Percentiles rank a stretch among this genome's conserved stretches.
Conservation (phyloP, 163 green algal genomes). For the Scenedesmus sp. region DNA sequence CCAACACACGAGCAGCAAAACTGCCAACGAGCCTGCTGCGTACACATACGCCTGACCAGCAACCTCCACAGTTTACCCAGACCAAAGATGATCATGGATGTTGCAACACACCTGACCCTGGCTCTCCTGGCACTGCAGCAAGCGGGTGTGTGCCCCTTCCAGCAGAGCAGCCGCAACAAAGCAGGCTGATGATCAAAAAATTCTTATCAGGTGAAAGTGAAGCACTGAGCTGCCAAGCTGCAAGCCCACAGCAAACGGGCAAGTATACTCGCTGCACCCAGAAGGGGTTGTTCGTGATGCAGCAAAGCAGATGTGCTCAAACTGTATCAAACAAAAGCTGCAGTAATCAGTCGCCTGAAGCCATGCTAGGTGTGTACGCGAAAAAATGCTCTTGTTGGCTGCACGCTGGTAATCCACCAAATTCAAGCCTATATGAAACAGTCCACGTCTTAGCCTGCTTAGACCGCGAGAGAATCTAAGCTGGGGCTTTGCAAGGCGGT, state of each 20-base stretch:
- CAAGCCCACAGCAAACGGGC: background rate
- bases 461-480: background rate
- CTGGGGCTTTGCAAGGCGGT: background rate
- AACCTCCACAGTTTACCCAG: background rate
- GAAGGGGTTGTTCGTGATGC: background rate
- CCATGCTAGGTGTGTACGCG: background rate
- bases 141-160: background rate
- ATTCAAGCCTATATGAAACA: background rate
- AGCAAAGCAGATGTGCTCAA: background rate
- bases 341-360: background rate
- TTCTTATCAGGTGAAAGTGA: background rate
- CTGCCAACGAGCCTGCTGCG: background rate
- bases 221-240: background rate
- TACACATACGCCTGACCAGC: background rate
- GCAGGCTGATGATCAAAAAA: background rate
- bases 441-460: background rate
- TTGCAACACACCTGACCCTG: background rate
- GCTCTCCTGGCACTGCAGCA: background rate
- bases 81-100: background rate
- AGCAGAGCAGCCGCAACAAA: background rate
- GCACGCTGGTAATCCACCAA: background rate
- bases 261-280: background rate
- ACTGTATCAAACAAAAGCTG: background rate
- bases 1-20: conserved; percentile 8
- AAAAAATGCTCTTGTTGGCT: background rate